Base-by-base conservation (phyloP, 2,329 filamentous ascomycete species). In the Aschersonia sp. region DNA sequence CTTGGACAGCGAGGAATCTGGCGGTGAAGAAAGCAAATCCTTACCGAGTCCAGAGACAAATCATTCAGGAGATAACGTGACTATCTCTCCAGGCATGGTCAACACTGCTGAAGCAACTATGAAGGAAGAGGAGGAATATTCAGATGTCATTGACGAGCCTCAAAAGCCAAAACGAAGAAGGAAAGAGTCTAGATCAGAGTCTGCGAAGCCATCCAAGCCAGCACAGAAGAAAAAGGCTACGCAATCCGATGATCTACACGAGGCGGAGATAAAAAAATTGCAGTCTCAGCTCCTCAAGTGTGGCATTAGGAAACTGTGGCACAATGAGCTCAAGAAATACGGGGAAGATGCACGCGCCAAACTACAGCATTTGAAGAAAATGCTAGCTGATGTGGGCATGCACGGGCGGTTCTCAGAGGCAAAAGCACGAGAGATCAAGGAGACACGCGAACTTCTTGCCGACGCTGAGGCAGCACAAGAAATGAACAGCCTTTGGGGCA, bases 281-380 rank as follows among this genome's bases (percentile, higher is more conserved):
- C 91, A 97, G 66, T 78, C 80, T 6, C 88, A 91, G 64, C 75
- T 98, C 5, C 68, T 83, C 44, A 95, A 96, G 65, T 98, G 91
- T 58, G 91, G 91, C 31, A 79, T 96, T 48, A 84, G 88, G 47
- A 97, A 96, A 61, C 77, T 96, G 51, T 98, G 92, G 91, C 78
- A 77, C 45, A 80, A 84, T 53, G 88, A 96, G 64, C 74, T 98
- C 31, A 86, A 86, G 61, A 71, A 80, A 48, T 89, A 78, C 57
- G 75, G 74, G 1, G 77, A 82, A 48, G 85, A 89, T 30, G 61
- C 75, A 4, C 84, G 80, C 51, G 86, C 79, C 45, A 96, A 95
- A 70, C 86, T 96, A 52, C 74, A 73, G 47, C 87, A 96, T 60
- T 72, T 98, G 5, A 86, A 80, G 60, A 68, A 68, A 9, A 84